phyloP scores from a whole-genome alignment of 495 filamentous ascomycete species.

The Xylaria castorea region DNA sequence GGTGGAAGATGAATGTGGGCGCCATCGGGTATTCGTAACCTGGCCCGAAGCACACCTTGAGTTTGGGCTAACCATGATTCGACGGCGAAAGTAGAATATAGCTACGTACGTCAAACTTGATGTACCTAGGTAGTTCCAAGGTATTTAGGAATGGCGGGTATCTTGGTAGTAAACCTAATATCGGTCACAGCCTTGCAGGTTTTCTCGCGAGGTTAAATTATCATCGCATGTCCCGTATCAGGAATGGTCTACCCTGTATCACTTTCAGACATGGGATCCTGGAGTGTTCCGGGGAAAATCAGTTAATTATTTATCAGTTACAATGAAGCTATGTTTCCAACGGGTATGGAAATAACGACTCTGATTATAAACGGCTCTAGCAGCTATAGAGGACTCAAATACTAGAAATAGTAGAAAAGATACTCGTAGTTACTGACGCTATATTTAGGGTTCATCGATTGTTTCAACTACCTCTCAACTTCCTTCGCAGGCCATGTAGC shows the following conservation, averaged over 20 bases:
- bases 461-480: not conserved
- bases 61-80: not conserved
- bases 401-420: not conserved
- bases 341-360: not conserved
- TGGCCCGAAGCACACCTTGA: not conserved
- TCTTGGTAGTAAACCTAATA: not conserved
- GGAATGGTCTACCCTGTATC: not conserved
- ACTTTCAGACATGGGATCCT: not conserved
- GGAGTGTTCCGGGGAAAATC: not conserved
- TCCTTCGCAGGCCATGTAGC: not conserved
- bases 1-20: not conserved
- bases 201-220: not conserved
- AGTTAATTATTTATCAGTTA: not conserved
- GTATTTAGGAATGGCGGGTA: not conserved
- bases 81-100: not conserved
- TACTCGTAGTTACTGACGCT: too few relatives aligned
- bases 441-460: not conserved
- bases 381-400: not conserved
- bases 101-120: not conserved
- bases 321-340: not conserved
- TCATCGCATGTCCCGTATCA: not conserved
- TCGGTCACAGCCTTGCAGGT: not conserved
- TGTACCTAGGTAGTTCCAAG: not conserved
- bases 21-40: not conserved
- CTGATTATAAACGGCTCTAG: not conserved